Evolutionary conservation across 2,329 filamentous ascomycete genomes (phyloP).

Genomic region (Calonectria leucothoes): DNA sequence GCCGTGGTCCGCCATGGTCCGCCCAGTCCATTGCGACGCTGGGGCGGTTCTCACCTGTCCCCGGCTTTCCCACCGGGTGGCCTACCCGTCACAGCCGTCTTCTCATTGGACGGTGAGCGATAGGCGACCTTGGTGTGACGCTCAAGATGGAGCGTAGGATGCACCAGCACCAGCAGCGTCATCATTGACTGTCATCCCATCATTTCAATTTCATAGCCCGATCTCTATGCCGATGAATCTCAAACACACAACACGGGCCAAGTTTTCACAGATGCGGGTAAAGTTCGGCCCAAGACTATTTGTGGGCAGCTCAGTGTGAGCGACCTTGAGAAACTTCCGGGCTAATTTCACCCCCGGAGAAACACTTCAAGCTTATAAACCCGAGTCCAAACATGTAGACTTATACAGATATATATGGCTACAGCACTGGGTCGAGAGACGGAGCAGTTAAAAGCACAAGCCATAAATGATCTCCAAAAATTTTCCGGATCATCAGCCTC

Average conservation of each 20-base stretch:
- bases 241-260: not conserved
- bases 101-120: conserved; percentile 31
- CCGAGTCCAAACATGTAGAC: not conserved
- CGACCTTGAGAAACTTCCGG: not conserved
- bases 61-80: conserved; percentile 21
- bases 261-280: not conserved
- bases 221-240: not conserved
- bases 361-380: not conserved
- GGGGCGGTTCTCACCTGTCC: conserved; percentile 13
- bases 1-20: conserved; percentile 19
- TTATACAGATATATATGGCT: not conserved
- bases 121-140: conserved; percentile 22
- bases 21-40: conserved; percentile 31
- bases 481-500: conserved; percentile 2
- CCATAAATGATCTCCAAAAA: conserved; percentile 1
- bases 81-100: conserved; percentile 5
- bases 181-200: not conserved
- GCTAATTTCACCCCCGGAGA: not conserved
- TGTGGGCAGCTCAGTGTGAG: not conserved
- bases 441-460: not conserved
- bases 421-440: not conserved
- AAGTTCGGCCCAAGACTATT: not conserved
- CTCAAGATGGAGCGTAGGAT: not conserved
- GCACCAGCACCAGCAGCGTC: not conserved
- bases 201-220: not conserved